phyloP scores from a whole-genome alignment of 73 alveolate species.

The Tetrahymena thermophila region DNA sequence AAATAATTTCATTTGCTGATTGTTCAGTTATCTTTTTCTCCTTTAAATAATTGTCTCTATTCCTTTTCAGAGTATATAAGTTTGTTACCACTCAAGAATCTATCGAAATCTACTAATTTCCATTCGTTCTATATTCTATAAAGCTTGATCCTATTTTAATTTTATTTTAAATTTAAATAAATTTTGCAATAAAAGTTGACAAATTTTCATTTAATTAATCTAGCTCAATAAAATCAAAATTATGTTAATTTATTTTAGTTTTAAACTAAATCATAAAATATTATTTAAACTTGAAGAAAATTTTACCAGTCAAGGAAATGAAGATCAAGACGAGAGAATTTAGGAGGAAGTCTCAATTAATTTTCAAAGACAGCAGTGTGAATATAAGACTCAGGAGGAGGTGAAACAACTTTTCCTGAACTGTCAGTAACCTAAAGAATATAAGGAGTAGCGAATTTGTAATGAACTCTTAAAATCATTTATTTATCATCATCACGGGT shows the following conservation, averaged over 20 bases:
- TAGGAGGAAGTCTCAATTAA: background rate
- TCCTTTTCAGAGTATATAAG: background rate
- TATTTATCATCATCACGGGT: background rate
- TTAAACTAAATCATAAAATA: background rate
- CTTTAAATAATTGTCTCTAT: background rate
- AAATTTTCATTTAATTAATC: too few relatives aligned
- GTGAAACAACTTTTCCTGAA: background rate
- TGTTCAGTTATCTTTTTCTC: background rate
- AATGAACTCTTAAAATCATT: background rate
- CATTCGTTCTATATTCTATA: background rate
- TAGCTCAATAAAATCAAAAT: background rate
- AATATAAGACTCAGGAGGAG: background rate
- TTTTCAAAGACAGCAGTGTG: background rate
- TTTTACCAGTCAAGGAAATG: background rate
- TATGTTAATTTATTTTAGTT: too few relatives aligned
- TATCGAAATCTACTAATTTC: background rate
- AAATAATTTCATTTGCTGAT: background rate
- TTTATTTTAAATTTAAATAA: background rate
- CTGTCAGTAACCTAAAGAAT: background rate
- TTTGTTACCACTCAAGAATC: background rate
- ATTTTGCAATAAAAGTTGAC: too few relatives aligned
- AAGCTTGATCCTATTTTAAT: background rate
- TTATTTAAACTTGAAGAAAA: background rate
- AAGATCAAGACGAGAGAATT: background rate
- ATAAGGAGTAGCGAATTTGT: background rate